phyloP scores from a whole-genome alignment of 192 early-diverging fungal species.

The Coemansia sp. region DNA sequence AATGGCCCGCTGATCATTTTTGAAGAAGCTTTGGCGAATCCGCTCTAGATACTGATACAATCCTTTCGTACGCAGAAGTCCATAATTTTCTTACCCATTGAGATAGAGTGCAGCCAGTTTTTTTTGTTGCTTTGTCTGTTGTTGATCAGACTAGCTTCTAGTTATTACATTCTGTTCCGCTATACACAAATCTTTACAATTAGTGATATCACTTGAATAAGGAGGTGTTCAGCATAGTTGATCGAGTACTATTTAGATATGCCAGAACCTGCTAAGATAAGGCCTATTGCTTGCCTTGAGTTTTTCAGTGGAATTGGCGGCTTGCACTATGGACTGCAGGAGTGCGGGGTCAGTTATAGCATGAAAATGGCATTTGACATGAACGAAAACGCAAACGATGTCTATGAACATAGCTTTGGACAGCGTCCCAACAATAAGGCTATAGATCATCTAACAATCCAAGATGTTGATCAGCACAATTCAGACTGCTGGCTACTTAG shows the following conservation, averaged over 20 bases:
- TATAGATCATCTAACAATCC: constrained; percentile 30
- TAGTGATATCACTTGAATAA: background rate
- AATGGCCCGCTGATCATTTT: constrained; percentile 31
- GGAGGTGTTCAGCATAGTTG: background rate
- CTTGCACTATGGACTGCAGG: constrained; percentile 43
- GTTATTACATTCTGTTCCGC: background rate
- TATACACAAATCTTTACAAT: background rate
- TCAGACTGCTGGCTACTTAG: constrained; percentile 87
- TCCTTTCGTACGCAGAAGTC: background rate
- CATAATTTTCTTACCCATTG: background rate
- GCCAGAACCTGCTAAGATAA: constrained; percentile 2
- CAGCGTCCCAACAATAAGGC: constrained; percentile 49
- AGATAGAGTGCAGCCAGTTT: background rate
- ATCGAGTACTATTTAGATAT: background rate
- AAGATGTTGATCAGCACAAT: constrained; percentile 55
- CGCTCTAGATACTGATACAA: background rate
- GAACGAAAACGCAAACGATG: constrained; percentile 50
- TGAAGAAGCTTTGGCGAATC: background rate
- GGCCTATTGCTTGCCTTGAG: constrained; percentile 35
- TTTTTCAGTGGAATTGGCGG: constrained; percentile 55
- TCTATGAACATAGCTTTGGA: constrained; percentile 45
- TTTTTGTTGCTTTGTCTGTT: background rate
- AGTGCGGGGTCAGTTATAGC: constrained; percentile 19
- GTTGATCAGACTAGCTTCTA: background rate
- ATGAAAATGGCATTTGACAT: constrained; percentile 48